Evolutionary conservation across 805 yeast genomes (phyloP), one percentile per base, ranked within the genome.

Genomic region (Saccharomycopsis amapae): DNA sequence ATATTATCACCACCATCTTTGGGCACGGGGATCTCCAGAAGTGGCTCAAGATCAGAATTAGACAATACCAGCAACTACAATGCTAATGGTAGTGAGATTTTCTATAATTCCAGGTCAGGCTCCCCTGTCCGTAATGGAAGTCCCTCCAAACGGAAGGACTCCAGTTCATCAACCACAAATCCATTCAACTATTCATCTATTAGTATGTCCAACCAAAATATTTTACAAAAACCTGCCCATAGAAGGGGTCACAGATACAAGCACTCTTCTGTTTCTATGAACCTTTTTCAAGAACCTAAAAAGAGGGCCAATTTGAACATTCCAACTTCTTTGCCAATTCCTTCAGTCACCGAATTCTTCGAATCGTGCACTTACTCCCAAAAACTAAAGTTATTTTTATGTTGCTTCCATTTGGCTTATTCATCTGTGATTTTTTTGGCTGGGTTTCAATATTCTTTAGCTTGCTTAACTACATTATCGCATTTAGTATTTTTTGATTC

Each of bases 241-340:
- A 79, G 98, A 69, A 79, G 89, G 55, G 98, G 98, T 5, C 98
- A 90, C 63, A 75, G 90, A 55, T 90, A 90, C 61, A 90, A 90
- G 61, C 97, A 90, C 62, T 88, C 97, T 2, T 88, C 96, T 6
- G 96, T 90, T 4, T 87, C 96, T 4, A 84, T 90, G 93, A 89
- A 90, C 62, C 74, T 90, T 60, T 90, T 93, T 61, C 96, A 86
- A 62, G 97, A 90, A 58, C 96, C 97, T 1, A 83, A 88, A 13
- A 76, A 71, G 34, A 70, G 80, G 31, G 79, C 83, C 3, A 83
- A 88, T 1, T 73, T 81, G 53, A 85, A 88, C 15, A 78, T 88
- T 6, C 96, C 96, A 1, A 81, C 76, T 20, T 63, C 75, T 1
- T 58, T 65, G 36, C 74, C 75, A 5, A 65, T 70, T 1, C 75